Conservation (phyloP, 2,329 filamentous ascomycete species). For the Alternaria ventricosa region DNA sequence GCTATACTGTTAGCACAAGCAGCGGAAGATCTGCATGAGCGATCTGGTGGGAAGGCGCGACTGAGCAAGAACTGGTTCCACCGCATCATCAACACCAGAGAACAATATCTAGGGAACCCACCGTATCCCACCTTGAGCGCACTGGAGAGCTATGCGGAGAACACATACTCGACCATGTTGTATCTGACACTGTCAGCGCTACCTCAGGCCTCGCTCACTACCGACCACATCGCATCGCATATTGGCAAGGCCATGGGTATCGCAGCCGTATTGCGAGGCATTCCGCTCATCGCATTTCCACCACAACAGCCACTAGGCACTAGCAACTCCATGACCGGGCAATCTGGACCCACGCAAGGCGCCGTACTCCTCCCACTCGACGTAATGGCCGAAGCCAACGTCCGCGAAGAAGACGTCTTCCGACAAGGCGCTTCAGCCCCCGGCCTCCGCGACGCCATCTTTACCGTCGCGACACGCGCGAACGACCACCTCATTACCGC, state of each 20-base stretch:
- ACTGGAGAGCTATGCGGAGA: conserved; percentile 89
- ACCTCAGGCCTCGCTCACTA: conserved; percentile 79
- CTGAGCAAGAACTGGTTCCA: conserved; percentile 64
- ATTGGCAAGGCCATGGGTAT: conserved; percentile 95
- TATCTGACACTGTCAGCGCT: conserved; percentile 85
- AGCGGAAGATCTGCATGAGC: conserved; percentile 62
- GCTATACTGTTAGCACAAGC: conserved; percentile 81
- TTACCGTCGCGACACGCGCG: conserved; percentile 88
- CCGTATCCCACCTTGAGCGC: conserved; percentile 76
- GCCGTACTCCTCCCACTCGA: conserved; percentile 84
- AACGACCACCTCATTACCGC: conserved; percentile 96
- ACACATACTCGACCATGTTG: conserved; percentile 90
- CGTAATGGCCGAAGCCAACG: conserved; percentile 80
- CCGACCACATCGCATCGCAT: conserved; percentile 93
- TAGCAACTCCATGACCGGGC: conserved; percentile 37
- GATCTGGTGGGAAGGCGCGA: conserved; percentile 55
- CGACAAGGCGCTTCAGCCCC: conserved; percentile 77
- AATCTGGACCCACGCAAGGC: conserved; percentile 61
- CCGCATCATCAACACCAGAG: conserved; percentile 79
- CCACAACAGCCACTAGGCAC: conserved; percentile 63
- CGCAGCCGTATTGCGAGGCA: conserved; percentile 80
- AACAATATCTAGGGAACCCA: conserved; percentile 81
- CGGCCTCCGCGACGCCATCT: conserved; percentile 87
- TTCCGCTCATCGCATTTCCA: conserved; percentile 86
- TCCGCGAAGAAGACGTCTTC: conserved; percentile 90